phyloP scores from a whole-genome alignment of 1,284 basidiomycete species.

The Cutaneotrichosporon sp. region DNA sequence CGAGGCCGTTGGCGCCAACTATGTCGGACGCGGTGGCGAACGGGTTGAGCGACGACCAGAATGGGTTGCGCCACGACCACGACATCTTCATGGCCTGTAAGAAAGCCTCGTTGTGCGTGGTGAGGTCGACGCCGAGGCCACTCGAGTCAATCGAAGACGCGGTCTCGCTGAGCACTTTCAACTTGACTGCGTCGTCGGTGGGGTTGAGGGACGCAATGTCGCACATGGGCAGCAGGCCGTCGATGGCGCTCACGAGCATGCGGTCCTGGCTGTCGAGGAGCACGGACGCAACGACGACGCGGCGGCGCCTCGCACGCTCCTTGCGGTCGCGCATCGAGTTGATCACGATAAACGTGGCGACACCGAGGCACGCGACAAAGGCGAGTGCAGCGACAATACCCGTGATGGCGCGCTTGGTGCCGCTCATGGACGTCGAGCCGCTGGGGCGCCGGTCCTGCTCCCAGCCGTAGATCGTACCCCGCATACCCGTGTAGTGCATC shows the following conservation, averaged over 20 bases:
- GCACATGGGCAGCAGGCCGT: constrained; percentile 55
- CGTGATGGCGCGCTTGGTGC: constrained; percentile 50
- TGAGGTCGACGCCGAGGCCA: constrained; percentile 52
- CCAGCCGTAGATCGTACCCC: constrained; percentile 50
- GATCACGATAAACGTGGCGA: constrained; percentile 51
- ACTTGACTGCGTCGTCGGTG: constrained; percentile 19
- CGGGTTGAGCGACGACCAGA: constrained; percentile 29
- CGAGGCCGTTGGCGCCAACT: neutral
- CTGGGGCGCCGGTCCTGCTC: constrained; percentile 27
- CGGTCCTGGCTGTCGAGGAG: constrained; percentile 53
- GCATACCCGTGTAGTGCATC: constrained; percentile 54
- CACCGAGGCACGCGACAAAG: constrained; percentile 52
- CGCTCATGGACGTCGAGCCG: constrained; percentile 28
- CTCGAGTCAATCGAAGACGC: constrained; percentile 32
- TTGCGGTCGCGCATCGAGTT: constrained; percentile 46
- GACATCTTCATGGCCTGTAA: constrained; percentile 53
- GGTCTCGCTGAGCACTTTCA: neutral
- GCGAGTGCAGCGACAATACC: constrained; percentile 54
- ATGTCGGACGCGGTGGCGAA: constrained; percentile 15
- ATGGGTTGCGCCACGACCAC: constrained; percentile 54
- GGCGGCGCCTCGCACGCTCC: constrained; percentile 48
- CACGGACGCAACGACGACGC: constrained; percentile 55
- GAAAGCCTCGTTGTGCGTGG: constrained; percentile 54
- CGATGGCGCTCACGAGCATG: constrained; percentile 53
- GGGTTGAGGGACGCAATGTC: constrained; percentile 49